Conservation (phyloP, 768 basidiomycete species). For the Collybia nuda region DNA sequence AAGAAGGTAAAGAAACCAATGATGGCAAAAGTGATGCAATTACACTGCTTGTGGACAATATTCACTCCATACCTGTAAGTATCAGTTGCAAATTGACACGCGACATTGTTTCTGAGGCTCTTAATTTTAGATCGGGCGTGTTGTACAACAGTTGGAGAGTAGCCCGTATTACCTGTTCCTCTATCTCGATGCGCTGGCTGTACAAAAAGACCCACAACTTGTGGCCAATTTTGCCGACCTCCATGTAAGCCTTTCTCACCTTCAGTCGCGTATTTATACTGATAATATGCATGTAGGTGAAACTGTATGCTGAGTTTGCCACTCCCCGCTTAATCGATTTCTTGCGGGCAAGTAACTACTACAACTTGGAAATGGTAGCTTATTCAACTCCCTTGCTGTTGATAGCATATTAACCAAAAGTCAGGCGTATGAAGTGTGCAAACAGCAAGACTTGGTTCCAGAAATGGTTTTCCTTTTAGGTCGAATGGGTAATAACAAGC, state of each 20-base stretch:
- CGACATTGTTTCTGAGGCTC: background rate
- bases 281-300: slow-evolving; percentile 49
- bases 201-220: slow-evolving; percentile 81
- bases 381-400: background rate
- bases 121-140: slow-evolving; percentile 69
- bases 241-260: slow-evolving; percentile 46
- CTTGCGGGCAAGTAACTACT: slow-evolving; percentile 86
- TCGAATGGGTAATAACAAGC: slow-evolving; percentile 96
- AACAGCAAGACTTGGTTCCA: slow-evolving; percentile 80
- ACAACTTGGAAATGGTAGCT: slow-evolving; percentile 79
- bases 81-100: background rate
- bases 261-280: background rate
- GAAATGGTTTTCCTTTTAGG: slow-evolving; percentile 99
- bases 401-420: background rate
- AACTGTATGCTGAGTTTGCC: slow-evolving; percentile 89
- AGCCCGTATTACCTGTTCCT: slow-evolving; percentile 85
- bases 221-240: slow-evolving; percentile 82
- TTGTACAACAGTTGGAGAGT: slow-evolving; percentile 81
- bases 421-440: slow-evolving; percentile 86
- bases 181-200: slow-evolving; percentile 83
- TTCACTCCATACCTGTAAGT: slow-evolving; percentile 92
- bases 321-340: slow-evolving; percentile 83
- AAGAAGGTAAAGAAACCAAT: slow-evolving; percentile 36
- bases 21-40: slow-evolving; percentile 74
- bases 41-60: slow-evolving; percentile 85